Conservation (phyloP, 1,284 basidiomycete species). For the Tremellales sp. region DNA sequence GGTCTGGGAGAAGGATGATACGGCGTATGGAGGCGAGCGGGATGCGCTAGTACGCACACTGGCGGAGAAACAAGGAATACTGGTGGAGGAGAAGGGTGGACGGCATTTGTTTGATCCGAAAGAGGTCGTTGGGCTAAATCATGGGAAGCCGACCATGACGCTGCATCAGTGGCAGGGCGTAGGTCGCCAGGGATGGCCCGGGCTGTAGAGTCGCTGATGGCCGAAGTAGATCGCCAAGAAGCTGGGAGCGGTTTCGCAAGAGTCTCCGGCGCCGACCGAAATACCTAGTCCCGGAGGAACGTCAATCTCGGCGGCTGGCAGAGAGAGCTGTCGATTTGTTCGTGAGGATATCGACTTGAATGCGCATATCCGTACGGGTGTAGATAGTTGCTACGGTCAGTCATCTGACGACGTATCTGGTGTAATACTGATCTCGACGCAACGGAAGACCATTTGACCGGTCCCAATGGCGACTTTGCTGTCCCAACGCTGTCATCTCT, state of each 20-base stretch:
- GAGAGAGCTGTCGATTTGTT: constrained; percentile 2
- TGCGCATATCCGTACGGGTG: constrained; percentile 31
- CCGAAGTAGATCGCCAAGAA: constrained; percentile 31
- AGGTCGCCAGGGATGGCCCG: constrained; percentile 2
- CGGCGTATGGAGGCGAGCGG: constrained; percentile 21
- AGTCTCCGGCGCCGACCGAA: constrained; percentile 26
- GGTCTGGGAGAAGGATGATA: constrained; percentile 47
- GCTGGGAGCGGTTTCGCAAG: constrained; percentile 25
- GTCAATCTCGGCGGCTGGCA: constrained; percentile 1
- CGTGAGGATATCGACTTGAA: constrained; percentile 37
- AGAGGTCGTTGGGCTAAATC: constrained; percentile 36
- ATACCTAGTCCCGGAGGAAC: constrained; percentile 39
- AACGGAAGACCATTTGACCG: constrained; percentile 45
- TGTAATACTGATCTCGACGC: background rate
- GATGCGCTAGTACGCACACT: constrained; percentile 28
- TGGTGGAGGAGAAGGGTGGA: constrained; percentile 44
- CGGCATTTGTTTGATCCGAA: constrained; percentile 50
- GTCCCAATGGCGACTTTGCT: constrained; percentile 49
- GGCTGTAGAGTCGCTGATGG: background rate
- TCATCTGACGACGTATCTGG: background rate
- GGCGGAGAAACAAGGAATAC: constrained; percentile 36
- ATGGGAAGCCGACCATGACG: constrained; percentile 42
- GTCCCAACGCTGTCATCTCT: constrained; percentile 53
- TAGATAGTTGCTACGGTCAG: constrained; percentile 40
- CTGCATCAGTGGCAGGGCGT: constrained; percentile 42